Evolutionary conservation across 140 eudicot species (phyloP).

Genomic region (Cichorium intybus): DNA sequence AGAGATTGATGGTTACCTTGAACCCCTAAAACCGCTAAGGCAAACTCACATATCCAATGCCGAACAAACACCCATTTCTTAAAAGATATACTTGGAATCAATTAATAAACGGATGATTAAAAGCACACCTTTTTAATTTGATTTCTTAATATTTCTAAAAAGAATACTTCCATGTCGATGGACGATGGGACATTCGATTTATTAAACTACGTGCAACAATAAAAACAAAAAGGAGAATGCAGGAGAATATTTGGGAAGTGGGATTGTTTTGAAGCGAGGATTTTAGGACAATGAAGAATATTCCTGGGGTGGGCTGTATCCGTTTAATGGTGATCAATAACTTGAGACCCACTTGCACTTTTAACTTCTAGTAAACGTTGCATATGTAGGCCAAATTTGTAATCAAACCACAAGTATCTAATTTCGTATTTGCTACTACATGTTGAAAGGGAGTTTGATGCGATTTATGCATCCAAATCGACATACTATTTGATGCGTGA

Average conservation of each 20-base stretch:
- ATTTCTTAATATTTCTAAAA: background rate
- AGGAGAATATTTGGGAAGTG: constrained; percentile 8
- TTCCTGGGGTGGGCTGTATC: constrained; percentile 16
- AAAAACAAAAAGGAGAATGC: background rate
- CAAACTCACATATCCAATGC: background rate
- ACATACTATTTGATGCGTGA: background rate
- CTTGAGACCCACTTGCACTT: constrained; percentile 17
- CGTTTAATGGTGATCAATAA: background rate
- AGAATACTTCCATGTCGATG: background rate
- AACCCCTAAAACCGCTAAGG: constrained; percentile 1
- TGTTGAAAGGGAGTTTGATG: background rate
- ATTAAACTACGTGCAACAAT: background rate
- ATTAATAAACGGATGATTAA: background rate
- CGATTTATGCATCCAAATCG: background rate
- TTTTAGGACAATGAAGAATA: constrained; percentile 10
- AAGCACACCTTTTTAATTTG: background rate
- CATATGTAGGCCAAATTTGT: background rate
- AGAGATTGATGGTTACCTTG: constrained; percentile 3
- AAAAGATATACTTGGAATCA: background rate
- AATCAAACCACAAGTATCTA: background rate
- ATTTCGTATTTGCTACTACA: background rate
- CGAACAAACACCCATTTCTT: constrained; percentile 15
- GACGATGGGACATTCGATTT: background rate
- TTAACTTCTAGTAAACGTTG: constrained; percentile 8
- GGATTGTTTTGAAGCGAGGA: background rate